Conservation (phyloP, 257 asterid species). For the Apocynum venetum region DNA sequence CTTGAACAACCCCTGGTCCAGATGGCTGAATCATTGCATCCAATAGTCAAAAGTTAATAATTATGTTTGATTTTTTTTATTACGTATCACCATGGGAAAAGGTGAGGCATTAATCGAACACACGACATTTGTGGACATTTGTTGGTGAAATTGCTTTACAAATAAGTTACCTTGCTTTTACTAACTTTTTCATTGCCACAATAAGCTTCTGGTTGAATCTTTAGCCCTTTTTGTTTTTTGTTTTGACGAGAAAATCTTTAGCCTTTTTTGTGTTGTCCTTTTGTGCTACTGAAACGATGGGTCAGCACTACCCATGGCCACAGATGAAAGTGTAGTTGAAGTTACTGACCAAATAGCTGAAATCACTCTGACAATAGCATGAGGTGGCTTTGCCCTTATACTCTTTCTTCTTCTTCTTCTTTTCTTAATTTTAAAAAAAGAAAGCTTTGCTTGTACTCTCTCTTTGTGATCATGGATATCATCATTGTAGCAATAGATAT, state of each 20-base stretch:
- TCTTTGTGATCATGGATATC: too few species aligned
- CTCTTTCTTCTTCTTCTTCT: too few species aligned
- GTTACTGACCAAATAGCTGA: background rate
- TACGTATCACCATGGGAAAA: too few species aligned
- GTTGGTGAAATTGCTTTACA: too few species aligned
- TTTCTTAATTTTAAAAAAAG: too few species aligned
- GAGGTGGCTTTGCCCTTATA: background rate
- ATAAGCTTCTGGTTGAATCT: background rate
- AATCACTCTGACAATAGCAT: background rate
- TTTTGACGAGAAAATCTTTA: background rate
- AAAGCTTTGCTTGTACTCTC: too few species aligned
- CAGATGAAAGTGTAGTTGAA: background rate
- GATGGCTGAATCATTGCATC: background rate
- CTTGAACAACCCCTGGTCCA: background rate
- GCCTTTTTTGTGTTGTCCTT: background rate
- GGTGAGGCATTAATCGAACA: too few species aligned
- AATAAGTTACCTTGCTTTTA: too few species aligned
- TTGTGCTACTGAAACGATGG: background rate
- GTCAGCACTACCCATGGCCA: background rate
- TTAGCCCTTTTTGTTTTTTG: background rate
- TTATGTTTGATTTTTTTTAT: background rate
- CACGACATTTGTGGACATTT: too few species aligned
- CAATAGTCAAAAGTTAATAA: background rate
- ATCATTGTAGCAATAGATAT: too few species aligned
- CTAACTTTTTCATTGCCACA: background rate